These are phyloP conservation scores for Fistulifera pelliculosa DNA, from an alignment of 108 stramenopile genomes.

Conservation along the genomic window DNA sequence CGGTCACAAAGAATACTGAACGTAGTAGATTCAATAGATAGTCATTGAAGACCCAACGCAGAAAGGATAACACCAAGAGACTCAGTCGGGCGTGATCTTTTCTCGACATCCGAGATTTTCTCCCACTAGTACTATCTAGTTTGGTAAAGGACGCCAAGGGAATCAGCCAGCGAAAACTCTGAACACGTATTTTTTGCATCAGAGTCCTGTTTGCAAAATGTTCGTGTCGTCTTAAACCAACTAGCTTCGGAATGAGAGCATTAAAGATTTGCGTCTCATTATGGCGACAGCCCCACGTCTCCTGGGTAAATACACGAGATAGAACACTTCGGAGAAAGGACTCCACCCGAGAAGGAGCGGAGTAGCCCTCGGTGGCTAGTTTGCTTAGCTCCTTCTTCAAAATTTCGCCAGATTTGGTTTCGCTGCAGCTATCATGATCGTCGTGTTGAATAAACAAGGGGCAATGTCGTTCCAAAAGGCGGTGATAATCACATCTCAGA, in stretches of 20 bases:
- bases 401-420: neutral
- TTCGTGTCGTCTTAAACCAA: constrained; percentile 46
- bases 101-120: constrained; percentile 19
- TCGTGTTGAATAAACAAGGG: constrained; percentile 28
- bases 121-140: neutral
- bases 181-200: constrained; percentile 51
- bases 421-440: neutral
- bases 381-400: neutral
- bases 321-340: constrained; percentile 46
- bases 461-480: constrained; percentile 56
- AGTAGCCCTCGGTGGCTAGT: constrained; percentile 16
- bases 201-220: constrained; percentile 48
- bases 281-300: constrained; percentile 66
- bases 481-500: constrained; percentile 49
- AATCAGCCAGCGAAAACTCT: constrained; percentile 55
- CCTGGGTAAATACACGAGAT: constrained; percentile 41
- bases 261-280: constrained; percentile 42
- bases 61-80: constrained; percentile 26
- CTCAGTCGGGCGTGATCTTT: constrained; percentile 46
- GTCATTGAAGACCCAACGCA: constrained; percentile 62
- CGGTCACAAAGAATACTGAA: constrained; percentile 73
- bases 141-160: constrained; percentile 1
- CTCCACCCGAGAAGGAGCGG: constrained; percentile 33
- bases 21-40: constrained; percentile 68
- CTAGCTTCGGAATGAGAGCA: neutral